Evolutionary conservation across 1,139 yeast species (phyloP), one percentile per base, ranked within the genome.

Genomic region (Blastobotrys aristatus): DNA sequence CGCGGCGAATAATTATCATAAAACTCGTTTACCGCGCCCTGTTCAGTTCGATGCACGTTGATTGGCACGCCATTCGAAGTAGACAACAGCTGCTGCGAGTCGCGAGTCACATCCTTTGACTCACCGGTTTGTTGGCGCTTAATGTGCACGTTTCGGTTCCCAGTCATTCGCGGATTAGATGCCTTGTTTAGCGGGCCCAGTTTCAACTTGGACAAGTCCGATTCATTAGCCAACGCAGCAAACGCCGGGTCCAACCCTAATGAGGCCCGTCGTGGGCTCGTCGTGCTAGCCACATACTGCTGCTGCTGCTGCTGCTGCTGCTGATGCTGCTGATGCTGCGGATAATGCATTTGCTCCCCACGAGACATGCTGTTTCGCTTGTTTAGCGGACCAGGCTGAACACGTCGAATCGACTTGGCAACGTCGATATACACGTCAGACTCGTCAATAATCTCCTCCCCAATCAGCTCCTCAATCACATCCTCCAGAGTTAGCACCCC

Each of bases 381-480:
- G 16, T 86, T 75, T 53, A 88, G 71, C 0, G 96, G 96, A 2
- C 95, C 95, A 1, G 96, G 96, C 55, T 81, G 81, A 30, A 78
- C 76, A 59, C 66, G 56, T 63, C 84, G 84, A 61, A 89, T 88
- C 57, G 87, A 85, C 57, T 85, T 85, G 66, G 88, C 89, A 54
- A 90, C 86, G 67, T 89, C 97, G 51, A 90, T 78, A 62, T 85
- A 90, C 22, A 90, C 97, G 64, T 92, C 98, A n/a, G 90, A 81
- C 66, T 92, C 98, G 64, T 92, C 98, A 44, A 92, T 90, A 60
- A 92, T 92, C 65, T 92, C 98, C 66, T 92, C 97, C 49, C 98
- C 98, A 67, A 92, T 92, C 57, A 92, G 75, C 67, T 92, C 98
- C 67, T 92, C 98, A 62, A 92, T 92, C 14, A 92, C 97, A 65